A percentile compares a stretch with the other conserved stretches of the same genome.
phyloP scores from a whole-genome alignment of 352 stramenopile species.

The Phytophthora palmivora region DNA sequence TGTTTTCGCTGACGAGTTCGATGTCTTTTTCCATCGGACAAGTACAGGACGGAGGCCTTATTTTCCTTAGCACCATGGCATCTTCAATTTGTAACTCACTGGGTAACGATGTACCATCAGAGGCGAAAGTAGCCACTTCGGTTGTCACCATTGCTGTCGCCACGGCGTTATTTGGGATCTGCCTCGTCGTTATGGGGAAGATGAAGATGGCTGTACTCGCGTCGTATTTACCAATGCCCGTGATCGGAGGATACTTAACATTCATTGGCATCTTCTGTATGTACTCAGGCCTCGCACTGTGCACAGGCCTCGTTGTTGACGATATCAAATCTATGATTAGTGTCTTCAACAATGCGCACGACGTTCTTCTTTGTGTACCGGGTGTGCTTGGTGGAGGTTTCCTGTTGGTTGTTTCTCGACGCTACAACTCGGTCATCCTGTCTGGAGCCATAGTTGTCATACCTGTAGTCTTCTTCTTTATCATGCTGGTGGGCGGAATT shows the following conservation, averaged over 20 bases:
- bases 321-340: conserved; percentile 76
- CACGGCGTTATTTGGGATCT: conserved; percentile 91
- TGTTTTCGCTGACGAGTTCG: conserved; percentile 88
- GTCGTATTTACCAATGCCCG: no score
- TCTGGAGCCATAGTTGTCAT: no score
- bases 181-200: conserved; percentile 93
- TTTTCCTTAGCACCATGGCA: conserved; percentile 97
- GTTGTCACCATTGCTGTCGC: conserved; percentile 92
- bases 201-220: conserved; percentile 94
- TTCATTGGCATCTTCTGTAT: conserved; percentile 97
- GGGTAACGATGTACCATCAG: conserved; percentile 52
- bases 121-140: conserved; percentile 93
- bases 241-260: conserved; percentile 97
- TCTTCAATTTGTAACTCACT: conserved; percentile 86
- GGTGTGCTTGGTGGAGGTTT: conserved; percentile 83
- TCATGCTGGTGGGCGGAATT: no score
- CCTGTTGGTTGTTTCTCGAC: conserved; percentile 83
- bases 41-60: conserved; percentile 97
- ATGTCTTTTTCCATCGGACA: conserved; percentile 97
- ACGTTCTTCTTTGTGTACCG: conserved; percentile 86
- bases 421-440: conserved; percentile 63
- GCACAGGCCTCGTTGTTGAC: conserved; percentile 90
- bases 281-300: conserved; percentile 90
- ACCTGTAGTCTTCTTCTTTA: no score
- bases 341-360: conserved; percentile 56